These are phyloP conservation scores for Lachnellula suecica DNA, from an alignment of 2,329 filamentous ascomycete species.

Conservation along the genomic window DNA sequence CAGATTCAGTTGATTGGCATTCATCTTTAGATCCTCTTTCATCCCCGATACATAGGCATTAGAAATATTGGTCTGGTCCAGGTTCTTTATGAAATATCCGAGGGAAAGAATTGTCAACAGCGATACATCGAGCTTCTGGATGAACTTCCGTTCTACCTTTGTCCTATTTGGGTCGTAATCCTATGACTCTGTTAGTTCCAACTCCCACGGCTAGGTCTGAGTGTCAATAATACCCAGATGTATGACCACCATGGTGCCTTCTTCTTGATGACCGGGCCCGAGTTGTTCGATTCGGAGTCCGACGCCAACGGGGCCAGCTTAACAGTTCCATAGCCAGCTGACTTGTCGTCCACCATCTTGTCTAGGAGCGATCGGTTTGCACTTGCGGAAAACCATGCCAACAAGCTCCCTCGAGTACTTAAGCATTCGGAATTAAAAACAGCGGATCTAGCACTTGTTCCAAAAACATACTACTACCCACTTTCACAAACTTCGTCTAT, in stretches of 20 bases:
- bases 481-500: background rate
- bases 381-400: background rate
- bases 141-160: conserved; percentile 22
- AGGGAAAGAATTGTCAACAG: conserved; percentile 28
- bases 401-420: background rate
- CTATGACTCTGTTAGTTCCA: conserved; percentile 6
- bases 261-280: conserved; percentile 1
- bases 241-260: conserved; percentile 29
- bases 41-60: conserved; percentile 46
- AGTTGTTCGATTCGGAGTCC: conserved; percentile 11
- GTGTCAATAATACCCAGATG: conserved; percentile 22
- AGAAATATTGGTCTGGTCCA: conserved; percentile 29
- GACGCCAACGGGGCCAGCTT: background rate
- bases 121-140: conserved; percentile 27
- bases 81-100: conserved; percentile 32
- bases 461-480: background rate
- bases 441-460: background rate
- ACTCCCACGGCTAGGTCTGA: background rate
- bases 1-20: conserved; percentile 39
- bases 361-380: background rate
- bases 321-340: background rate
- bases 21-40: conserved; percentile 46
- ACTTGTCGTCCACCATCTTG: background rate
- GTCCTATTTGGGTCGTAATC: conserved; percentile 25
- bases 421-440: background rate